Base-by-base conservation (phyloP, 108 stramenopile species). In the Cyclostephanos tholiformis region DNA sequence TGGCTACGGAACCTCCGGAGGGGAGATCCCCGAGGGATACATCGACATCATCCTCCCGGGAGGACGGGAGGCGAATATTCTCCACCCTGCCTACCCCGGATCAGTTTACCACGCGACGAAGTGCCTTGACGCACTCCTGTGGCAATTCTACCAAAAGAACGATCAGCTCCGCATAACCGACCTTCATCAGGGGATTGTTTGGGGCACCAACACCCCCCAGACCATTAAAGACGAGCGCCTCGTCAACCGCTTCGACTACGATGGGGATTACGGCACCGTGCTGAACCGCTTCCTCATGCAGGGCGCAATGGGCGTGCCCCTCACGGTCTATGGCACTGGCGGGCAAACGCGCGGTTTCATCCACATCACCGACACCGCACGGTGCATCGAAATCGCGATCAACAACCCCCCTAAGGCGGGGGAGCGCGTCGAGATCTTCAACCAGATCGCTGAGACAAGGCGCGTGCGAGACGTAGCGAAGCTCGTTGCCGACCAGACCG, bases 111-210 rank as follows among this genome's bases (percentile, higher is more conserved):
- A 97, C 70, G 92, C 94, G 53, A 96, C 97, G 71, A 98, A 97
- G 89, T 97, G 97, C 76, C 80, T 97, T 71, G 98, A 99, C 80
- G 98, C 98, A 10, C 80, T 99, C 43, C 72, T 97, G 30, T 99
- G 96, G 91, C 97, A 97, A 86, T 98, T 97, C 75, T 98, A 98
- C 89, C 88, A 95, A 78, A 98, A 97, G 93, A 98, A 98, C 82
- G 97, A 98, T 71, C 81, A 91, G 19, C 89, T 98, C 29, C 86
- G 96, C 30, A 84, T 98, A 53, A 98, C 98, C 43, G 98, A 98
- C 78, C 88, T 98, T 61, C 98, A 98, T 79, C 98, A 98, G 80
- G 98, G 98, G 46, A 98, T 98, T 74, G 98, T 98, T n/a, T 98
- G 98, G 98, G 98, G 98, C 61, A 97, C 97, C 55, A 97, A 97